phyloP scores from a whole-genome alignment of 2,329 filamentous ascomycete species.

The Mollisiaceae sp. region DNA sequence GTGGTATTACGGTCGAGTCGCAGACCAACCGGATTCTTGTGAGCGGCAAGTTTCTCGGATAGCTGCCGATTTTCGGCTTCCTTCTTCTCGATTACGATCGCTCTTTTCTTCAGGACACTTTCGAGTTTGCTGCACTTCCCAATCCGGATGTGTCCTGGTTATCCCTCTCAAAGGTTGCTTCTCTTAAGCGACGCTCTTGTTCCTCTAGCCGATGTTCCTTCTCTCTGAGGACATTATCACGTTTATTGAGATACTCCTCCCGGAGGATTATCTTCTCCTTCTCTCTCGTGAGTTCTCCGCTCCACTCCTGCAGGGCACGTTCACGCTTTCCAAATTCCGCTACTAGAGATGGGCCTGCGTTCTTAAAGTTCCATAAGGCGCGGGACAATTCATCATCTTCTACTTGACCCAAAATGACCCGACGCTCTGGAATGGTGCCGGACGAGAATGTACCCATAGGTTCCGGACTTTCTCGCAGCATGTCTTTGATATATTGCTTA shows the following conservation, averaged over 20 bases:
- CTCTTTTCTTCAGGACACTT: not conserved
- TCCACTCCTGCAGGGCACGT: not conserved
- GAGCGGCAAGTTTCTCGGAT: not conserved
- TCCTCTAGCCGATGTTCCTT: not conserved
- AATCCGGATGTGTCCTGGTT: not conserved
- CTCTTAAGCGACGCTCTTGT: not conserved
- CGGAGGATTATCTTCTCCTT: not conserved
- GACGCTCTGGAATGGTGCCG: not conserved
- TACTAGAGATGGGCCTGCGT: not conserved
- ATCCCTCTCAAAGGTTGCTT: not conserved
- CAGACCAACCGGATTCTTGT: not conserved
- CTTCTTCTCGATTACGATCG: not conserved
- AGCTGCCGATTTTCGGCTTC: not conserved
- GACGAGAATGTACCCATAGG: not conserved
- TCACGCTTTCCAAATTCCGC: not conserved
- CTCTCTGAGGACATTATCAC: not conserved
- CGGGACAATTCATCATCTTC: not conserved
- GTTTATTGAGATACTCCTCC: not conserved
- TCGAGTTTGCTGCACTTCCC: not conserved
- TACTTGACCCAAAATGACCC: not conserved
- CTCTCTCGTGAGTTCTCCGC: not conserved
- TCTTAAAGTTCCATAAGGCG: not conserved
- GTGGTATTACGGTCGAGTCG: not conserved
- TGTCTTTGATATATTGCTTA: not conserved
- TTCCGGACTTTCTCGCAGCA: not conserved